Conservation (phyloP, 148 eudicot species). For the Vaccinium darrowii region DNA sequence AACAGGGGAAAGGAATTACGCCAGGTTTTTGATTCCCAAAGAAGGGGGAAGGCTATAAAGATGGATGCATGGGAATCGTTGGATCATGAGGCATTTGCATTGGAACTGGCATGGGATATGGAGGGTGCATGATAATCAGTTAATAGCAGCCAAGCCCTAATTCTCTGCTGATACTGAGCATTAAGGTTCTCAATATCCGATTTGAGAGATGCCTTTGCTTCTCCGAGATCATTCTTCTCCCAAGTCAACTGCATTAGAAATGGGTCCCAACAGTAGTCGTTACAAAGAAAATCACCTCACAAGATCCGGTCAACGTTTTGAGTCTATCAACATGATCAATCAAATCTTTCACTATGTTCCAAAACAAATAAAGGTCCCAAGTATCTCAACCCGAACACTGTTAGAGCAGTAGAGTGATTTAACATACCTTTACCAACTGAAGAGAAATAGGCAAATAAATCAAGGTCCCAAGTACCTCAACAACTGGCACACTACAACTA, state of each 20-base stretch:
- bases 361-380: too few relatives aligned
- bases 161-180: conserved; percentile 65
- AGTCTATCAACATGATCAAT: conserved; percentile 66
- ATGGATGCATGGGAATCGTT: conserved; percentile 56
- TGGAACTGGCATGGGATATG: conserved; percentile 71
- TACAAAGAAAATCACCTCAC: conserved; percentile 50
- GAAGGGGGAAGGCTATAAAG: conserved; percentile 60
- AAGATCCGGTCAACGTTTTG: conserved; percentile 63
- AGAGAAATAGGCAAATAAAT: too few relatives aligned
- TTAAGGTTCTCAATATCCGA: conserved; percentile 80
- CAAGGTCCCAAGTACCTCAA: too few relatives aligned
- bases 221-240: conserved; percentile 85
- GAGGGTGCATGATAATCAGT: conserved; percentile 67
- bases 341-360: conserved; percentile 54
- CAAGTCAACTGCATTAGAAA: conserved; percentile 51
- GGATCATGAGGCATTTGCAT: conserved; percentile 48
- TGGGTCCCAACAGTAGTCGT: too few relatives aligned
- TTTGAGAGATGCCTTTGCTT: conserved; percentile 75
- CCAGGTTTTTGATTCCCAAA: neutral
- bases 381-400: too few relatives aligned
- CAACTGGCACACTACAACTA: too few relatives aligned
- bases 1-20: neutral
- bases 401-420: too few relatives aligned
- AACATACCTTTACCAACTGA: too few relatives aligned
- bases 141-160: conserved; percentile 57